A percentile compares a stretch with the other conserved stretches of the same genome.
These are phyloP conservation scores for Primulina eburnea DNA, from an alignment of 257 asterid species.

Conservation along the genomic window DNA sequence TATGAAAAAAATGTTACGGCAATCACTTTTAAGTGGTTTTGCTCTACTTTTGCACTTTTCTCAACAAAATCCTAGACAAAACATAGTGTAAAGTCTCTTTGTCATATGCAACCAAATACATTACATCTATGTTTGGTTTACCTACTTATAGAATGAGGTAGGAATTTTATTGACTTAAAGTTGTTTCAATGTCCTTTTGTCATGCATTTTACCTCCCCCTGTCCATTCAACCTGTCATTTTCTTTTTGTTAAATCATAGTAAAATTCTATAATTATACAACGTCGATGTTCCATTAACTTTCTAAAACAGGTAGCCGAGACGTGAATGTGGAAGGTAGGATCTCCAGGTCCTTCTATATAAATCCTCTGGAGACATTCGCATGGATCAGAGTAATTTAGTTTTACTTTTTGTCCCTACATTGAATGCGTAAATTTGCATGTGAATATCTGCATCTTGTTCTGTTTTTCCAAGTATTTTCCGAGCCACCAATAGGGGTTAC, in stretches of 20 bases:
- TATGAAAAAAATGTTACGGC: background rate
- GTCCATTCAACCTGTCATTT: background rate
- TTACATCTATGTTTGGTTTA: background rate
- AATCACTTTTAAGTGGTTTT: background rate
- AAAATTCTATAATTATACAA: slow-evolving; percentile 1
- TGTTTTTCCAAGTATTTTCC: background rate
- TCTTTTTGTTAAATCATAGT: background rate
- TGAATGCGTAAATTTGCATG: slow-evolving; percentile 12
- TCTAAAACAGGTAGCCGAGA: slow-evolving; percentile 32
- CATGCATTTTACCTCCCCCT: background rate
- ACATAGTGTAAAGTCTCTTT: background rate
- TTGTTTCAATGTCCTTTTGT: background rate
- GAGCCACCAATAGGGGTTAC: background rate
- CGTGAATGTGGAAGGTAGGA: slow-evolving; percentile 31
- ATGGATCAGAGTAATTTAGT: slow-evolving; percentile 67
- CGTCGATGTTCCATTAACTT: slow-evolving; percentile 9
- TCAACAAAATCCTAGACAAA: background rate
- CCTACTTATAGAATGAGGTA: background rate
- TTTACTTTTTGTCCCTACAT: slow-evolving; percentile 9
- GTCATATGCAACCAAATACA: background rate
- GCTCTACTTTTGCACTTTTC: background rate
- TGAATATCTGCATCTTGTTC: slow-evolving; percentile 10
- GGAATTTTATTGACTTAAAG: background rate
- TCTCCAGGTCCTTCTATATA: slow-evolving; percentile 16
- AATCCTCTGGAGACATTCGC: slow-evolving; percentile 24